Conservation (phyloP, 257 asterid genomes). For the Ligustrum vulgare region DNA sequence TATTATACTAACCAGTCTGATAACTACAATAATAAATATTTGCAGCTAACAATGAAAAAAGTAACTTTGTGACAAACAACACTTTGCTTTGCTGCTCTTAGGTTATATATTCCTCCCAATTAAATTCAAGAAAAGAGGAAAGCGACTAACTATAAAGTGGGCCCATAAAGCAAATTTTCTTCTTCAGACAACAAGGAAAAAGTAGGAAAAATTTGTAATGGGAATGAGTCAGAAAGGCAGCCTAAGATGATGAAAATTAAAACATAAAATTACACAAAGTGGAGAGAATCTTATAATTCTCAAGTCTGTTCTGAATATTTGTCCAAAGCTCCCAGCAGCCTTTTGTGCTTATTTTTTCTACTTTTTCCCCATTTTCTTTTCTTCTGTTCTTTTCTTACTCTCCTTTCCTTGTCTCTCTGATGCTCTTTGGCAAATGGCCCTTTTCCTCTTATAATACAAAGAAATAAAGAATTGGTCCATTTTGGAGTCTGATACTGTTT, state of each 20-base stretch:
- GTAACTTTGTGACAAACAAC: slow-evolving; percentile 41
- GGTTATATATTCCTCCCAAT: slow-evolving; percentile 14
- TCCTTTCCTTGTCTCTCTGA: slow-evolving; percentile 39
- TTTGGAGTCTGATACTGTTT: slow-evolving; percentile 31
- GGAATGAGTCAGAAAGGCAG: slow-evolving; percentile 27
- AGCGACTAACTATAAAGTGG: slow-evolving; percentile 41
- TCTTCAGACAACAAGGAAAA: slow-evolving; percentile 25
- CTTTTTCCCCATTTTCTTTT: not conserved
- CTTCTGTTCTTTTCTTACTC: slow-evolving; percentile 14
- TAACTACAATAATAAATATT: not conserved
- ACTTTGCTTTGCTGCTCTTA: slow-evolving; percentile 33
- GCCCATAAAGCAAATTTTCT: slow-evolving; percentile 30
- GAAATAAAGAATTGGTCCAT: slow-evolving; percentile 19
- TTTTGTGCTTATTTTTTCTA: not conserved
- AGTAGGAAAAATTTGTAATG: slow-evolving; percentile 10
- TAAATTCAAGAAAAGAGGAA: slow-evolving; percentile 41
- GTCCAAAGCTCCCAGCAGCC: not conserved
- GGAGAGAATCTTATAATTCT: slow-evolving; percentile 30
- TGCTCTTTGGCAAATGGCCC: slow-evolving; percentile 35
- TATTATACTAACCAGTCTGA: not conserved
- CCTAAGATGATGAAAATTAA: slow-evolving; percentile 33
- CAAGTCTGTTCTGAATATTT: slow-evolving; percentile 20
- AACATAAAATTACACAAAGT: slow-evolving; percentile 22
- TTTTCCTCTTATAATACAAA: slow-evolving; percentile 42
- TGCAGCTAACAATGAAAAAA: slow-evolving; percentile 44